phyloP scores from a whole-genome alignment of 179 eudicot genomes.

The Camellia oleifera region DNA sequence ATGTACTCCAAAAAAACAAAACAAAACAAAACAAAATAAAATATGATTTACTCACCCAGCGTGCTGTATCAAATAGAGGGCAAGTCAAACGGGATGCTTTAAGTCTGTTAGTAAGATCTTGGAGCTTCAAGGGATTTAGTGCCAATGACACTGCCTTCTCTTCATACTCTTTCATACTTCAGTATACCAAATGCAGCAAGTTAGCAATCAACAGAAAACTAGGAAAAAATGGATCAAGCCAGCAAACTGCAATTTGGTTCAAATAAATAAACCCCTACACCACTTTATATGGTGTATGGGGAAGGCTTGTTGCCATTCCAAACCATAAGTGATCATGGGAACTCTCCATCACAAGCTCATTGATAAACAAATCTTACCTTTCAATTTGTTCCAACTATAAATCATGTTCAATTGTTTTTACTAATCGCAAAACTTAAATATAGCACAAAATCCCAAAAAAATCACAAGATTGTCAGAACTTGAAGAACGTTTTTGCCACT shows the following conservation, averaged over 20 bases:
- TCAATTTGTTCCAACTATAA: not conserved
- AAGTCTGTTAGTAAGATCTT: constrained; percentile 67
- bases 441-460: no score
- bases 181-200: not conserved
- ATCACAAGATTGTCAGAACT: no score
- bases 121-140: constrained; percentile 66
- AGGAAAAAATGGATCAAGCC: not conserved
- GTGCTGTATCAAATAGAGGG: constrained; percentile 89
- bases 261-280: not conserved
- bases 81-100: constrained; percentile 86
- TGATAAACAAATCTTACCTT: no score
- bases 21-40: not conserved
- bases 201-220: constrained; percentile 6
- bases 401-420: not conserved
- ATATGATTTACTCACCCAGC: constrained; percentile 71
- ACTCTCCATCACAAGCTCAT: no score
- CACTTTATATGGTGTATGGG: no score
- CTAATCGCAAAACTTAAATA: no score
- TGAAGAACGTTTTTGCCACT: not conserved
- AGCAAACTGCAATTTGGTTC: not conserved
- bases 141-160: constrained; percentile 89
- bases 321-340: no score
- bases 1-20: no score
- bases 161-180: constrained; percentile 87
- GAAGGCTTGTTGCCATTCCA: no score